Percentiles rank a stretch among this genome's conserved stretches.
Conservation (phyloP, 345 rosid genomes). For the Hibiscus trionum region DNA sequence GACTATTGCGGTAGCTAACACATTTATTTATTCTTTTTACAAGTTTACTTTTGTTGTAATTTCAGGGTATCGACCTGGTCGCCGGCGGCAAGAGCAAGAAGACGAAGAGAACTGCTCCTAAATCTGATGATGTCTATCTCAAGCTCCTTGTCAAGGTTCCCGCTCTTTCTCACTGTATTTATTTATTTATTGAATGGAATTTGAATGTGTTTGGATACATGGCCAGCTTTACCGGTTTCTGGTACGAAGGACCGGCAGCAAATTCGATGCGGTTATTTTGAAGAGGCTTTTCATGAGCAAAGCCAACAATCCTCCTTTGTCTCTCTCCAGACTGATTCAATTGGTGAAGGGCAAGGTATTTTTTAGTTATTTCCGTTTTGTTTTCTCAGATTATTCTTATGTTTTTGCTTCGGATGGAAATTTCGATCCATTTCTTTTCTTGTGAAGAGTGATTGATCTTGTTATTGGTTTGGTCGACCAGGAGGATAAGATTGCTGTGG, state of each 20-base stretch:
- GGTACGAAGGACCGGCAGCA: background rate
- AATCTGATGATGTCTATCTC: background rate
- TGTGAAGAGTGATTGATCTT: background rate
- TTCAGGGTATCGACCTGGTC: background rate
- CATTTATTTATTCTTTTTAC: no score
- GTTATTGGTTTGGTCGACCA: background rate
- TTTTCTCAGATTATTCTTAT: no score
- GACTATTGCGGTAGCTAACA: no score
- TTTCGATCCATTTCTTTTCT: background rate
- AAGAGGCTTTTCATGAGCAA: background rate
- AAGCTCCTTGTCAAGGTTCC: background rate
- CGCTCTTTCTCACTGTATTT: background rate
- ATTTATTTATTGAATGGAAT: background rate
- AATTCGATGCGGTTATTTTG: background rate
- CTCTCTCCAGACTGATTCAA: background rate
- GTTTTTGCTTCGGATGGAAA: background rate
- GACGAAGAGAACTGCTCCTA: background rate
- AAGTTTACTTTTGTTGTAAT: background rate
- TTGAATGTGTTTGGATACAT: background rate
- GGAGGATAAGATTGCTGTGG: background rate
- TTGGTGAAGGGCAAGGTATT: background rate
- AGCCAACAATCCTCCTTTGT: background rate
- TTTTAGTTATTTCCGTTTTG: background rate
- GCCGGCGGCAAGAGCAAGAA: background rate
- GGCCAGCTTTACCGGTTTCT: background rate